Percentiles rank a stretch among this genome's conserved stretches.
phyloP scores from a whole-genome alignment of 352 stramenopile genomes.

The Globisporangium viniferum region DNA sequence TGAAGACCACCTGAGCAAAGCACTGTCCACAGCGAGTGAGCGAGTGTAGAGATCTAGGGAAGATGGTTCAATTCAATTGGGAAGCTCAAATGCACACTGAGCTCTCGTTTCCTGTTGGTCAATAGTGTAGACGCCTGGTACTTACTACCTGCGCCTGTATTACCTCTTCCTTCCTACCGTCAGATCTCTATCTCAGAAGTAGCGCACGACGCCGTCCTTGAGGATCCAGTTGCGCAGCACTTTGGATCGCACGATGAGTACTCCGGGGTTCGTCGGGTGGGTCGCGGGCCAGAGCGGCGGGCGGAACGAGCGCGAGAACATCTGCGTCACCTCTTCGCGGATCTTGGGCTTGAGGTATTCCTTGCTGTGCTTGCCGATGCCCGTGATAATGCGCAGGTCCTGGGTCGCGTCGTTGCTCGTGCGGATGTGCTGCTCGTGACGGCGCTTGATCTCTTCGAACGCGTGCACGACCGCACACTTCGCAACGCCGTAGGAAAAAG shows the following conservation, averaged over 20 bases:
- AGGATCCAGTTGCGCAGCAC: constrained; percentile 53
- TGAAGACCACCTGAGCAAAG: no score
- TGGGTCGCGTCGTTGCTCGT: constrained; percentile 27
- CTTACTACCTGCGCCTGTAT: no score
- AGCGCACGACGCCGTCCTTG: constrained; percentile 27
- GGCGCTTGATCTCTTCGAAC: constrained; percentile 41
- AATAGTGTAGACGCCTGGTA: no score
- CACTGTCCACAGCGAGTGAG: no score
- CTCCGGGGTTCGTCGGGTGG: constrained; percentile 57
- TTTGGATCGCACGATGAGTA: constrained; percentile 52
- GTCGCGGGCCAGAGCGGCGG: constrained; percentile 45
- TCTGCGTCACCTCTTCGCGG: constrained; percentile 41
- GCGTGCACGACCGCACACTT: constrained; percentile 71
- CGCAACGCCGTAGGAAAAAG: constrained; percentile 55
- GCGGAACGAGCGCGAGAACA: constrained; percentile 48
- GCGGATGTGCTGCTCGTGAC: constrained; percentile 21
- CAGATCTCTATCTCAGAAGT: background rate
- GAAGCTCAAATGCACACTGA: no score
- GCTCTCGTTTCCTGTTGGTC: no score
- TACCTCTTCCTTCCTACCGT: no score
- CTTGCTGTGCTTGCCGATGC: constrained; percentile 61
- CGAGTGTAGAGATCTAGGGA: no score
- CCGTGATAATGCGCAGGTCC: constrained; percentile 71
- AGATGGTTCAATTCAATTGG: no score
- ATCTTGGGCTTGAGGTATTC: constrained; percentile 60